Percentiles rank a stretch among this genome's conserved stretches.
Conservation (phyloP, 2,329 filamentous ascomycete species). For the Colletotrichum lindemuthianum region DNA sequence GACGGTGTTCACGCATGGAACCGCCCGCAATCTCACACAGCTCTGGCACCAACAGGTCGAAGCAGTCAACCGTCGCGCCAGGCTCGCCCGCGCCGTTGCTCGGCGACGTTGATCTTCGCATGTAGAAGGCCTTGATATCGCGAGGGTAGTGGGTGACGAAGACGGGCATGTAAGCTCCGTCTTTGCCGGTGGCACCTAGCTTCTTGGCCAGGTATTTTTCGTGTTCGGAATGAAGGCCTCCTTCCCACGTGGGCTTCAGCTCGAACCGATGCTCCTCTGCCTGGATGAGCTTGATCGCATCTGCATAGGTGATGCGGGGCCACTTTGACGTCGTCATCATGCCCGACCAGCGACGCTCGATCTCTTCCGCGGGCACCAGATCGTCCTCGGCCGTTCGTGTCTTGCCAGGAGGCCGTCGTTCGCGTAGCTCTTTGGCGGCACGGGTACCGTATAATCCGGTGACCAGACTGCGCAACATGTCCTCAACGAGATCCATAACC, state of each 20-base stretch:
- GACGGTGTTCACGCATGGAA: slow-evolving; percentile 86
- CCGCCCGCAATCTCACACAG: slow-evolving; percentile 89
- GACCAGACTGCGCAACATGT: slow-evolving; percentile 71
- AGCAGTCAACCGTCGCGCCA: slow-evolving; percentile 80
- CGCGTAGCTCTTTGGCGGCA: slow-evolving; percentile 57
- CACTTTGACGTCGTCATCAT: slow-evolving; percentile 67
- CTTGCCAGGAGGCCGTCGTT: slow-evolving; percentile 30
- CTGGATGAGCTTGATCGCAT: slow-evolving; percentile 77
- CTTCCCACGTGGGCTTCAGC: slow-evolving; percentile 75
- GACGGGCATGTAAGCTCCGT: slow-evolving; percentile 69
- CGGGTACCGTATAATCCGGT: slow-evolving; percentile 51
- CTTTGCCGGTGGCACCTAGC: slow-evolving; percentile 62
- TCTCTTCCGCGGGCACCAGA: slow-evolving; percentile 57
- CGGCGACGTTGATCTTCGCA: slow-evolving; percentile 51
- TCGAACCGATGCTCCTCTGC: slow-evolving; percentile 71
- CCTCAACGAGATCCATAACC: slow-evolving; percentile 84
- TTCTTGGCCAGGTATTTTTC: slow-evolving; percentile 84
- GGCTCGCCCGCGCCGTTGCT: slow-evolving; percentile 9
- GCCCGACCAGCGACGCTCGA: slow-evolving; percentile 78
- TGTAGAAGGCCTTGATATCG: slow-evolving; percentile 88
- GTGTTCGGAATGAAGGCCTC: slow-evolving; percentile 88
- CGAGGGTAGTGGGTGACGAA: slow-evolving; percentile 96
- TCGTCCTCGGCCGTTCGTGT: slow-evolving; percentile 44
- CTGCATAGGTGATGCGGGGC: slow-evolving; percentile 84
- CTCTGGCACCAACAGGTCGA: slow-evolving; percentile 88